phyloP scores from a whole-genome alignment of 176 grass and related monocot species.

The Aechmea fasciata region DNA sequence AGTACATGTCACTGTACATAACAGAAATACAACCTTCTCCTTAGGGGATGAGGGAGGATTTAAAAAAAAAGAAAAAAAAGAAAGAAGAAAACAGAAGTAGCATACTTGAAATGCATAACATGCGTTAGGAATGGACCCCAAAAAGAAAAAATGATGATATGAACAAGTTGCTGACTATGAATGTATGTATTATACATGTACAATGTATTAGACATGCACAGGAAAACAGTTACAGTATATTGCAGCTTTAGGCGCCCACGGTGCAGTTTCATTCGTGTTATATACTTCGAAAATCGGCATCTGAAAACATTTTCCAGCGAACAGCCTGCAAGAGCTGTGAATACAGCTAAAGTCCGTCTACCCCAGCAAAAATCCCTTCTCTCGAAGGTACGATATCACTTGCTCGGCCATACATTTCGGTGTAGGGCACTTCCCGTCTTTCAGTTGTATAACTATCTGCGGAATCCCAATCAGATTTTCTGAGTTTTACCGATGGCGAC shows the following conservation, averaged over 20 bases:
- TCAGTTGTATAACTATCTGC: conserved; percentile 68
- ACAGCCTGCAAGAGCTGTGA: not conserved
- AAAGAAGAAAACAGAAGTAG: not conserved
- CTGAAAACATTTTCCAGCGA: no score
- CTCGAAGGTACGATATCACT: conserved; percentile 56
- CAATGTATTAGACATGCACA: no score
- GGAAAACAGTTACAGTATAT: not conserved
- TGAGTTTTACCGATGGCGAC: not conserved
- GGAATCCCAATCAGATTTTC: conserved; percentile 16
- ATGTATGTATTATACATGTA: no score
- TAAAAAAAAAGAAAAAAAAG: no score
- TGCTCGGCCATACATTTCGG: conserved; percentile 78
- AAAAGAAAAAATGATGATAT: no score
- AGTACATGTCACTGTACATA: not conserved
- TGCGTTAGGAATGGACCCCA: not conserved
- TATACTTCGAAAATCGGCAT: no score
- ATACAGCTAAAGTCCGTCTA: conserved; percentile 16
- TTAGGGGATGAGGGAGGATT: not conserved
- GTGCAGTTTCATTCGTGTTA: no score
- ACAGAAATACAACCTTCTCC: not conserved
- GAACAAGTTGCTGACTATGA: no score
- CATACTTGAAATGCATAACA: not conserved
- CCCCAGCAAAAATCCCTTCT: conserved; percentile 59
- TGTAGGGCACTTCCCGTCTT: conserved; percentile 58
- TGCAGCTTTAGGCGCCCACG: not conserved